Evolutionary conservation across 345 rosid species (phyloP).

Genomic region (Isatis tinctoria): DNA sequence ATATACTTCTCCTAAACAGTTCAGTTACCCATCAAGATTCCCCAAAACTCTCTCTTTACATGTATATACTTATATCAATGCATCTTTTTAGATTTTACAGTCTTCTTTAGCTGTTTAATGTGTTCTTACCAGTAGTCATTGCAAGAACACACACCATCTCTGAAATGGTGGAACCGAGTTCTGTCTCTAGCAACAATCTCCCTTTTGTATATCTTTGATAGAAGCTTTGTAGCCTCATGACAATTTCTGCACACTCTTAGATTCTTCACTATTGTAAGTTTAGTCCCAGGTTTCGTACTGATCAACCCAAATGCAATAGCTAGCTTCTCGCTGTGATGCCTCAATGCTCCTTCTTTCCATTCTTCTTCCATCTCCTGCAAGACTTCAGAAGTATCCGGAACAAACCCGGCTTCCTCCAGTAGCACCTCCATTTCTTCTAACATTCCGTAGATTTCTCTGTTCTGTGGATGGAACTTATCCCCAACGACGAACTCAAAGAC

Average conservation of each 20-base stretch:
- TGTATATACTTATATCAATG: background rate
- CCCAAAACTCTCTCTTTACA: background rate
- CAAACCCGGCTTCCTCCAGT: constrained; percentile 54
- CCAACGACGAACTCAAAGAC: constrained; percentile 80
- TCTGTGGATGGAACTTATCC: constrained; percentile 57
- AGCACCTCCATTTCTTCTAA: constrained; percentile 55
- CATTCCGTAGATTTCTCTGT: constrained; percentile 58
- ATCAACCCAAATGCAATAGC: constrained; percentile 83
- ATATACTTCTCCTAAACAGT: too few relatives aligned
- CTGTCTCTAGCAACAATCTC: constrained; percentile 78
- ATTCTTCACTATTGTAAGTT: constrained; percentile 74
- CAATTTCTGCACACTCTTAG: constrained; percentile 75
- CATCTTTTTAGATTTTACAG: background rate
- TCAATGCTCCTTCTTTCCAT: constrained; percentile 63
- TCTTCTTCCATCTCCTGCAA: constrained; percentile 74
- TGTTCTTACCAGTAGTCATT: constrained; percentile 60
- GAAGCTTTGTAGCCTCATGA: constrained; percentile 66
- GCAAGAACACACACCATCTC: constrained; percentile 72
- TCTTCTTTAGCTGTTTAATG: background rate
- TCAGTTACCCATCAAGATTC: background rate
- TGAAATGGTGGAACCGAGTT: constrained; percentile 74
- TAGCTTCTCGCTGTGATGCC: constrained; percentile 73
- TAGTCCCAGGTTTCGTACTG: constrained; percentile 68
- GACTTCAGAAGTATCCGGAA: constrained; percentile 64
- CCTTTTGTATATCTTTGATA: constrained; percentile 68